Evolutionary conservation across 768 basidiomycete genomes (phyloP).

Genomic region (Suillus clintonianus): DNA sequence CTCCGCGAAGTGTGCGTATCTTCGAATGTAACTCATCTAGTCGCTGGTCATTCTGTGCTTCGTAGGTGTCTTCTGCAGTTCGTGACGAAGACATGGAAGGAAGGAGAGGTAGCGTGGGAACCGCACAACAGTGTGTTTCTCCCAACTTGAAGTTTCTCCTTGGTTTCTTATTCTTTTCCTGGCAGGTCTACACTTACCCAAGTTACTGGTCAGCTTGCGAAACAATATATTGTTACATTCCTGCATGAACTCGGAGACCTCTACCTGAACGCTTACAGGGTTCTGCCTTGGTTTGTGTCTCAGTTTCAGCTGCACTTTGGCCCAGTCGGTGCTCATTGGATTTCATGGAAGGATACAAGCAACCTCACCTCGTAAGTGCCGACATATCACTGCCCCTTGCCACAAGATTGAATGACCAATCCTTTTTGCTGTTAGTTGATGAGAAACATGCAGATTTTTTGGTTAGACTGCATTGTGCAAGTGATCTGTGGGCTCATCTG

Average conservation of each 20-base stretch:
- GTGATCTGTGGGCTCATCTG: no score
- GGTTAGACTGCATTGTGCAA: neutral
- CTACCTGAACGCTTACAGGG: no score
- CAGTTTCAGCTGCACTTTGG: no score
- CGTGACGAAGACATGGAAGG: conserved; percentile 38
- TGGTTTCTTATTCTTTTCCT: no score
- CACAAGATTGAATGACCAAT: neutral
- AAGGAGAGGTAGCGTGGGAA: conserved; percentile 19
- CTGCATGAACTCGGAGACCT: no score
- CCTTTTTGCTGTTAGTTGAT: no score
- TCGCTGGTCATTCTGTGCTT: conserved; percentile 82
- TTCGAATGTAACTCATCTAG: conserved; percentile 86
- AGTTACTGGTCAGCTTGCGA: no score
- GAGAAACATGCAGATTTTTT: neutral
- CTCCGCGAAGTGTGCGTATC: conserved; percentile 78
- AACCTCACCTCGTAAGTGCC: neutral
- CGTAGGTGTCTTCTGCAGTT: conserved; percentile 71
- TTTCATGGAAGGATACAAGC: neutral
- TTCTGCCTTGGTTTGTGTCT: no score
- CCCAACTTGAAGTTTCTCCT: no score
- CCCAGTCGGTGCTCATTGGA: neutral
- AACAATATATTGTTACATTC: no score
- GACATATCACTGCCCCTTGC: neutral
- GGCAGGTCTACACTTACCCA: no score
- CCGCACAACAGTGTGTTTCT: neutral